Conservation (phyloP, 192 early-diverging fungal genomes). For the Gryganskiella cystojenkinii region DNA sequence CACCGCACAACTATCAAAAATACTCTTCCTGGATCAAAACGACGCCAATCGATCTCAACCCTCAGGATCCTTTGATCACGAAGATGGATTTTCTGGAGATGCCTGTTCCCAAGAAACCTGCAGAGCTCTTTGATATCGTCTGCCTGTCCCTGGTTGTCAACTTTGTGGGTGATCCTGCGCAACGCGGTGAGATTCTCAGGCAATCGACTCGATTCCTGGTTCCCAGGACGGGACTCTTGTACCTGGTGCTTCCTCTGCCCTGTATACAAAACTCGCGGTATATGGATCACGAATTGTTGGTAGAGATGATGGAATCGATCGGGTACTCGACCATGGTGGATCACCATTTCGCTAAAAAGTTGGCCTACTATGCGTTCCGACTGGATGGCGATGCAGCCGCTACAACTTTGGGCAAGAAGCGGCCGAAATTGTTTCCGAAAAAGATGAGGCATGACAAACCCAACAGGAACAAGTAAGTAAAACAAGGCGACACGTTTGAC, state of each 20-base stretch:
- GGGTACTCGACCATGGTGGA: slow-evolving; percentile 69
- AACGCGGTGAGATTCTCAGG: slow-evolving; percentile 77
- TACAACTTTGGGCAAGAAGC: neutral
- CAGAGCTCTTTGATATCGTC: slow-evolving; percentile 76
- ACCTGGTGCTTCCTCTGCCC: slow-evolving; percentile 83
- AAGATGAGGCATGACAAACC: slow-evolving; percentile 71
- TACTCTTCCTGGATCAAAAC: slow-evolving; percentile 75
- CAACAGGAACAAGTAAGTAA: slow-evolving; percentile 48
- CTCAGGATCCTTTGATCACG: slow-evolving; percentile 75
- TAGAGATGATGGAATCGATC: slow-evolving; percentile 69
- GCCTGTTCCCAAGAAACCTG: slow-evolving; percentile 43
- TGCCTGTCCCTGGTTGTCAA: slow-evolving; percentile 89
- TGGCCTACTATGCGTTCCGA: slow-evolving; percentile 84
- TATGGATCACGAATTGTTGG: slow-evolving; percentile 77
- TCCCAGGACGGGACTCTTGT: slow-evolving; percentile 67
- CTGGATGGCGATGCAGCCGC: slow-evolving; percentile 27
- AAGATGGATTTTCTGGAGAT: slow-evolving; percentile 89
- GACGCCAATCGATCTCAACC: slow-evolving; percentile 89
- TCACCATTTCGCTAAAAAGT: slow-evolving; percentile 75
- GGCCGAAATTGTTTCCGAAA: slow-evolving; percentile 60
- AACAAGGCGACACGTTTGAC: neutral
- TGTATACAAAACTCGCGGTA: slow-evolving; percentile 91
- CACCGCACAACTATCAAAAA: slow-evolving; percentile 77
- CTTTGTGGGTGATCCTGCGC: slow-evolving; percentile 82
- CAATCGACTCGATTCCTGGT: slow-evolving; percentile 60